Percentiles rank a stretch among this genome's conserved stretches.
Evolutionary conservation across 2,329 filamentous ascomycete genomes (phyloP).

Genomic region (Verticillium klebahnii): DNA sequence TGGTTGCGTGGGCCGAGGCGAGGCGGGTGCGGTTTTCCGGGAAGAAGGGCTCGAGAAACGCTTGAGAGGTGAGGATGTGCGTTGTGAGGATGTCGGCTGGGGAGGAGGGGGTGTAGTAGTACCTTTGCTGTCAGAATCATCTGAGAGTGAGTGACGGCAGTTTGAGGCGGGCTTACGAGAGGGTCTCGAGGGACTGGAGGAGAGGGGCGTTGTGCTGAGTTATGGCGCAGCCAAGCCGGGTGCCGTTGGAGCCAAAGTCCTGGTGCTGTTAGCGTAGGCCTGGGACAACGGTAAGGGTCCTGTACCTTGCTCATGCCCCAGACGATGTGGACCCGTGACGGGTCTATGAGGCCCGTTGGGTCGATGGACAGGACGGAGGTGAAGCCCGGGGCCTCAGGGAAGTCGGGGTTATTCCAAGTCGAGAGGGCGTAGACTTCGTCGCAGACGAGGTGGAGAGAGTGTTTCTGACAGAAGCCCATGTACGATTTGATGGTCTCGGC

Average conservation of each 20-base stretch:
- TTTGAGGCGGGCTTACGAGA: constrained; percentile 10
- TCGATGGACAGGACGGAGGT: constrained; percentile 41
- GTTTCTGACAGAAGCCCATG: constrained; percentile 41
- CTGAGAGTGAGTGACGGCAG: neutral
- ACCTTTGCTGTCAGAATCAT: neutral
- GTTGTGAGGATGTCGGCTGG: constrained; percentile 36
- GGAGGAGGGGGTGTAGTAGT: constrained; percentile 41
- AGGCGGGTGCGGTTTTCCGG: constrained; percentile 34
- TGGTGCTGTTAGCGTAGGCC: neutral
- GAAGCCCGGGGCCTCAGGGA: constrained; percentile 29
- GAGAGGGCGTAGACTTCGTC: constrained; percentile 48
- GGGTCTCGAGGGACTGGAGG: constrained; percentile 28
- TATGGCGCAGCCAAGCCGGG: constrained; percentile 46
- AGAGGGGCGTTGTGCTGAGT: constrained; percentile 33
- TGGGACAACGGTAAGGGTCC: too few species aligned
- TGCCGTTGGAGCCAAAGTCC: constrained; percentile 53
- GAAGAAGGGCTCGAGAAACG: constrained; percentile 40
- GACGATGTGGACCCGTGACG: constrained; percentile 44
- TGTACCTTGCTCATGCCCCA: constrained; percentile 35
- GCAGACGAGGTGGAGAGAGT: constrained; percentile 48
- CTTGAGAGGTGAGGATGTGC: constrained; percentile 26
- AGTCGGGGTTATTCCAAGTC: constrained; percentile 35
- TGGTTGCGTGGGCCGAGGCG: constrained; percentile 29
- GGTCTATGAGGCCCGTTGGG: constrained; percentile 38
- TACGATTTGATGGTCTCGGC: constrained; percentile 31